These are phyloP conservation scores for Pyricularia grisea DNA, from an alignment of 2,329 filamentous ascomycete genomes.

Conservation along the genomic window DNA sequence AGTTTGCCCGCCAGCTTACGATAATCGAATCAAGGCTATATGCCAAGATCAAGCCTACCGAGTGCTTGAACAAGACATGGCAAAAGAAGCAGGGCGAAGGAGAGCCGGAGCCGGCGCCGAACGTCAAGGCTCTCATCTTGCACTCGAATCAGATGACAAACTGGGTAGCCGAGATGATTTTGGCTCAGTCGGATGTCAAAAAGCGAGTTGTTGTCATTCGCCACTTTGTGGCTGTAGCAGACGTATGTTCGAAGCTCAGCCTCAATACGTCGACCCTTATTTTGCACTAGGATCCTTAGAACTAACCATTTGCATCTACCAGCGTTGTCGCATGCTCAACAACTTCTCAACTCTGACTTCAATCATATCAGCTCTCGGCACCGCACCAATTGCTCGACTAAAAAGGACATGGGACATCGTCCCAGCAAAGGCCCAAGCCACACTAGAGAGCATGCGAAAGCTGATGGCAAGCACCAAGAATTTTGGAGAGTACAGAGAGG, in stretches of 20 bases:
- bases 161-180: constrained; percentile 98
- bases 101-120: constrained; percentile 77
- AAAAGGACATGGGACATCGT: constrained; percentile 93
- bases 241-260: constrained; percentile 51
- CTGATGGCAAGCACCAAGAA: constrained; percentile 98
- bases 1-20: constrained; percentile 95
- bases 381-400: constrained; percentile 87
- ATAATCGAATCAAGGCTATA: constrained; percentile 95
- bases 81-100: constrained; percentile 84
- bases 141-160: constrained; percentile 99
- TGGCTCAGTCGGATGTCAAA: constrained; percentile 89
- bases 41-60: constrained; percentile 89
- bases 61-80: constrained; percentile 98
- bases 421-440: constrained; percentile 69
- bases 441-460: constrained; percentile 82
- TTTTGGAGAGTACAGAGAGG: constrained; percentile 92
- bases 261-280: background rate
- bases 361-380: constrained; percentile 91
- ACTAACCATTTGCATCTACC: background rate
- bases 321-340: constrained; percentile 91
- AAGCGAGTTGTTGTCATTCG: constrained; percentile 96
- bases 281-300: background rate
- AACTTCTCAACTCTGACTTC: constrained; percentile 97
- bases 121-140: constrained; percentile 91
- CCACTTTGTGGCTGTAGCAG: constrained; percentile 92